Evolutionary conservation across 2,329 filamentous ascomycete genomes (phyloP).

Genomic region (Fusarium coicis): DNA sequence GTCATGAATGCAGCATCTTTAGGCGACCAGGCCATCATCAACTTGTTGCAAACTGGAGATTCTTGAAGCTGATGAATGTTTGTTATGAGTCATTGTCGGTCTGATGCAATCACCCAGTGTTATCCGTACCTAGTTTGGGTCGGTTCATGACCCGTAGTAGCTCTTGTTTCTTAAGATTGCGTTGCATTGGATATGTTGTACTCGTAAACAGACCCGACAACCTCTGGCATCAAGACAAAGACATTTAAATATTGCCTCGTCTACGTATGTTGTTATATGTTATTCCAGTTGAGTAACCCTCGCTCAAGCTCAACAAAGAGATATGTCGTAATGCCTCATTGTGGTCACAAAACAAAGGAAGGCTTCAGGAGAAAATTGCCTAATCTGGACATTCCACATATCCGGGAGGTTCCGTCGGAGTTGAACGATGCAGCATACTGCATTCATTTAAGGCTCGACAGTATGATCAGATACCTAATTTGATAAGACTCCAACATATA

Average conservation of each 20-base stretch:
- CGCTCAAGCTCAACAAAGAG: not conserved
- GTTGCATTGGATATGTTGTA: not conserved
- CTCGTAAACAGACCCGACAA: slow-evolving; percentile 2
- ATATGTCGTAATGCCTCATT: not conserved
- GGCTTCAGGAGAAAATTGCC: not conserved
- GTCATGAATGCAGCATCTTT: not conserved
- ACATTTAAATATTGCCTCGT: not conserved
- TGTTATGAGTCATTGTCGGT: not conserved
- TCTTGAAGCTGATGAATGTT: not conserved
- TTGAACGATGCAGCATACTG: no score
- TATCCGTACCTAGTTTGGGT: not conserved
- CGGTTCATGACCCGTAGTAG: slow-evolving; percentile 1
- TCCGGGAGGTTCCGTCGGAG: not conserved
- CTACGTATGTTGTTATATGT: not conserved
- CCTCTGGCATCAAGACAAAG: not conserved
- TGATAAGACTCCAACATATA: not conserved
- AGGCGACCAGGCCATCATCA: not conserved
- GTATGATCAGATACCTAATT: no score
- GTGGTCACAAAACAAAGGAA: not conserved
- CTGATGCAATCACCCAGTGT: not conserved
- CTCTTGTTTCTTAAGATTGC: not conserved
- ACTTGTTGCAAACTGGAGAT: not conserved
- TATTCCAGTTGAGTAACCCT: not conserved
- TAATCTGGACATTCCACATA: not conserved
- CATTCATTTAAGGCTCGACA: not conserved